These are phyloP conservation scores for Backusella psychrophila DNA, from an alignment of 192 early-diverging fungal genomes.

Conservation along the genomic window DNA sequence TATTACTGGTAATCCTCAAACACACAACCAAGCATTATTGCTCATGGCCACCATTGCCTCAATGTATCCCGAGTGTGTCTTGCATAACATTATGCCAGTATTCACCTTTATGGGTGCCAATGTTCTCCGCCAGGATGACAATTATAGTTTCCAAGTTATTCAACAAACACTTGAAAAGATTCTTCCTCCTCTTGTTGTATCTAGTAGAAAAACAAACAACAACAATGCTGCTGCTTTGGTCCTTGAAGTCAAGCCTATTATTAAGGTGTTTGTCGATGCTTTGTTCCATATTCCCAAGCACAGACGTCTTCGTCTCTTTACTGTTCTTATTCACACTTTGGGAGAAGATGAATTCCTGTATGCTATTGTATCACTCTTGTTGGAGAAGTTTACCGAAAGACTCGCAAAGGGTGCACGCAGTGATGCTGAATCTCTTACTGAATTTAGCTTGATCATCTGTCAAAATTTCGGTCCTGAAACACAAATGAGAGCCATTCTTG, in stretches of 20 bases:
- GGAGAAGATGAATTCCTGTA: conserved; percentile 75
- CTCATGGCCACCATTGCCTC: conserved; percentile 85
- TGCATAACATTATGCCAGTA: conserved; percentile 93
- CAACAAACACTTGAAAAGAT: conserved; percentile 86
- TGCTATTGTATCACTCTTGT: conserved; percentile 66
- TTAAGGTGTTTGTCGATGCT: conserved; percentile 91
- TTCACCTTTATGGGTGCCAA: conserved; percentile 99
- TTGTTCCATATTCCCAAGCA: conserved; percentile 91
- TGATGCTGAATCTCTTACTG: conserved; percentile 63
- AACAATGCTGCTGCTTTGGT: conserved; percentile 33
- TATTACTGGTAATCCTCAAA: conserved; percentile 90
- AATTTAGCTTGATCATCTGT: conserved; percentile 74
- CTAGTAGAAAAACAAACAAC: conserved; percentile 33
- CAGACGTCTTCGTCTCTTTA: conserved; percentile 85
- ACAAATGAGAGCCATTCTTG: conserved; percentile 64
- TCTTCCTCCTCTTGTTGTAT: conserved; percentile 74
- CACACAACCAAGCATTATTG: conserved; percentile 85
- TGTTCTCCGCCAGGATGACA: conserved; percentile 92
- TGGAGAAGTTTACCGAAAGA: conserved; percentile 68
- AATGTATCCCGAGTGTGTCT: conserved; percentile 77
- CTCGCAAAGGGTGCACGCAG: conserved; percentile 44
- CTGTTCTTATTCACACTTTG: conserved; percentile 75
- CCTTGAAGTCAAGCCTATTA: conserved; percentile 68
- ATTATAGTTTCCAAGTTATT: conserved; percentile 95
- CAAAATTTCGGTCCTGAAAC: conserved; percentile 63